Evolutionary conservation across 345 rosid species (phyloP).

Genomic region (Murraya koenigii): DNA sequence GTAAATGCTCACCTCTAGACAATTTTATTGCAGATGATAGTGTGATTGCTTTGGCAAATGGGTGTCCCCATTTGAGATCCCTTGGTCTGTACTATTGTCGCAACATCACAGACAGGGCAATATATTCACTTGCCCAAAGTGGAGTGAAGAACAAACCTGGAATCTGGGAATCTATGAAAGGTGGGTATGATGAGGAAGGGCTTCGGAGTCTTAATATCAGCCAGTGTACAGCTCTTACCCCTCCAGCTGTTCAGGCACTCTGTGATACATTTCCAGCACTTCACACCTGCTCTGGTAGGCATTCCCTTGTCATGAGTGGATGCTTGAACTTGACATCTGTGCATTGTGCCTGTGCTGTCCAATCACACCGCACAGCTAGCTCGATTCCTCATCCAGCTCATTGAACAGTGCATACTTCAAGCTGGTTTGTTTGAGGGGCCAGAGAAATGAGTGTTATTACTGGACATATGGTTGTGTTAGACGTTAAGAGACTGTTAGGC

Average conservation of each 20-base stretch:
- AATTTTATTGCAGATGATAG: constrained; percentile 60
- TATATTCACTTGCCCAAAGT: constrained; percentile 76
- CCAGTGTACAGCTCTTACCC: constrained; percentile 95
- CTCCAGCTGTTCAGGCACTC: constrained; percentile 87
- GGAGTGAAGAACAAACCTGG: constrained; percentile 61
- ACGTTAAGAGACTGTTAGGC: neutral
- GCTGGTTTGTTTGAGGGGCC: neutral
- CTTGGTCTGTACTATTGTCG: constrained; percentile 87
- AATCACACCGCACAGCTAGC: constrained; percentile 55
- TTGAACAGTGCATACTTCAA: constrained; percentile 18
- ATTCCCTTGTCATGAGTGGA: constrained; percentile 96
- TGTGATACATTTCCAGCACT: constrained; percentile 94
- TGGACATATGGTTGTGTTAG: neutral
- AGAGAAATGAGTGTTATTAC: neutral
- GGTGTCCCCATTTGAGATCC: constrained; percentile 74
- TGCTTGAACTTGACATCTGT: constrained; percentile 87
- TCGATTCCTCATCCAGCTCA: constrained; percentile 52
- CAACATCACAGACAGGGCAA: constrained; percentile 84
- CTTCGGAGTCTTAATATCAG: constrained; percentile 89
- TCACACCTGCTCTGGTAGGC: constrained; percentile 94
- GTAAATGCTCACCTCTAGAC: neutral
- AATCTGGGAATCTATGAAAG: constrained; percentile 57
- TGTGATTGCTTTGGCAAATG: constrained; percentile 78
- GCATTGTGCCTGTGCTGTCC: constrained; percentile 83
- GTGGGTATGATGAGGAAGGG: constrained; percentile 65